Evolutionary conservation across 768 basidiomycete genomes (phyloP).

Genomic region (Macrocybe gigantea): DNA sequence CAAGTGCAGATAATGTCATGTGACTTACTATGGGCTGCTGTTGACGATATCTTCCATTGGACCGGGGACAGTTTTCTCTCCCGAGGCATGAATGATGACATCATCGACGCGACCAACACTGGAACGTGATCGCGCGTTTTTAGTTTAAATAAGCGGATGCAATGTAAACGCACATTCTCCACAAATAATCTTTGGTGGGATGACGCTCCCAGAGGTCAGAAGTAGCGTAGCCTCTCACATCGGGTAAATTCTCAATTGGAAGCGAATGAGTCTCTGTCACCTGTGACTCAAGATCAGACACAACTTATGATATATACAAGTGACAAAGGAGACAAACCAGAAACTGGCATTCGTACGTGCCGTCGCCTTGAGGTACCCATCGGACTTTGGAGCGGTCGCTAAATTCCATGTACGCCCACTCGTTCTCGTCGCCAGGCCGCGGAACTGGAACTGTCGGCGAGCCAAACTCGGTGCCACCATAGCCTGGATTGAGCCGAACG

Average conservation of each 20-base stretch:
- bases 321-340: constrained; percentile 18
- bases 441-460: constrained; percentile 3
- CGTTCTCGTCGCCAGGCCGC: constrained; percentile 12
- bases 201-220: constrained; percentile 38
- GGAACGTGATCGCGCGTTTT: not conserved
- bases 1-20: not conserved
- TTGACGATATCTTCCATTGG: constrained; percentile 18
- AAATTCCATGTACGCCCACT: constrained; percentile 11
- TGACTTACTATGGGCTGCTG: constrained; percentile 17
- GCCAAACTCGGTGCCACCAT: constrained; percentile 14
- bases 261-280: constrained; percentile 17
- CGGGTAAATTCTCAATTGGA: constrained; percentile 26
- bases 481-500: constrained; percentile 6
- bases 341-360: constrained; percentile 27
- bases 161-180: constrained; percentile 29
- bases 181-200: constrained; percentile 34
- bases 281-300: constrained; percentile 12
- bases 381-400: constrained; percentile 13
- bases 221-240: constrained; percentile 34
- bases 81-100: constrained; percentile 21
- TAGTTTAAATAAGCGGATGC: not conserved
- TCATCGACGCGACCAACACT: constrained; percentile 29
- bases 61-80: constrained; percentile 25
- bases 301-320: not conserved
- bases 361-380: constrained; percentile 24